These are phyloP conservation scores for Brassica carinata DNA, from an alignment of 345 rosid genomes.

Conservation along the genomic window DNA sequence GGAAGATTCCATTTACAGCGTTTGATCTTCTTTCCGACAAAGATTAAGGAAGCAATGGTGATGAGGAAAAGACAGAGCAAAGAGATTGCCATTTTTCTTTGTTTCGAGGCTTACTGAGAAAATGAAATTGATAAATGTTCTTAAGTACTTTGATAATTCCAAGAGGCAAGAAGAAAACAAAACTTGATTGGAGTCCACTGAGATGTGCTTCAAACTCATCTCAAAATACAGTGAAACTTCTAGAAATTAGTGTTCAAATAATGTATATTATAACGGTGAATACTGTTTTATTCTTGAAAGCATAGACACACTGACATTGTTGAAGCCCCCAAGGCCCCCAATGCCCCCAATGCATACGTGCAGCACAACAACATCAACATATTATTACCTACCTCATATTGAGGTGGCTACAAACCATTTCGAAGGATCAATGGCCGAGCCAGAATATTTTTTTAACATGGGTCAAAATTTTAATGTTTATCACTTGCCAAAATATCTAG, in stretches of 20 bases:
- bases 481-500: too few species aligned
- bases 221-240: neutral
- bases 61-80: slow-evolving; percentile 21
- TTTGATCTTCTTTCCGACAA: slow-evolving; percentile 9
- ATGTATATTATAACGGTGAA: neutral
- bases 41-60: slow-evolving; percentile 6
- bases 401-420: too few species aligned
- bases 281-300: neutral
- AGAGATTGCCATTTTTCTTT: slow-evolving; percentile 12
- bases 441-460: too few species aligned
- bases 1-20: neutral
- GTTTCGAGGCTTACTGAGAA: neutral
- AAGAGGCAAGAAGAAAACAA: neutral
- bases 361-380: neutral
- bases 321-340: too few species aligned
- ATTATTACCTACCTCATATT: neutral
- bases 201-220: neutral
- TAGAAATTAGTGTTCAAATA: neutral
- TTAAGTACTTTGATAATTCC: neutral
- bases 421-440: too few species aligned
- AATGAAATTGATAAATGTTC: neutral
- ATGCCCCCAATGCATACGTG: neutral
- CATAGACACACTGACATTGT: neutral
- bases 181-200: neutral
- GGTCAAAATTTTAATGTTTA: too few species aligned